Conservation (phyloP, 2,329 filamentous ascomycete species). For the Pezicula rhizophila region DNA sequence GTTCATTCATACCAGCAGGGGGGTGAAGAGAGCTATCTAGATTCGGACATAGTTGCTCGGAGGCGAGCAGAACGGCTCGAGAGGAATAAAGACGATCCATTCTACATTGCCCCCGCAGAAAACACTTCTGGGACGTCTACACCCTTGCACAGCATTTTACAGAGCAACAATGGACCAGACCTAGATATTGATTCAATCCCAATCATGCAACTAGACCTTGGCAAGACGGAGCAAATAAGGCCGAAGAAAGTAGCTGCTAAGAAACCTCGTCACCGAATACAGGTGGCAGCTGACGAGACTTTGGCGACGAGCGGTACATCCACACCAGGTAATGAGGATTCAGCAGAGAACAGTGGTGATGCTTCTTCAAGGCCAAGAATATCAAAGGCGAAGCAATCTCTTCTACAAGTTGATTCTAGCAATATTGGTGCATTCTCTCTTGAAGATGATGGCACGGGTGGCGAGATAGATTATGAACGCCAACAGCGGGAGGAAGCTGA, state of each 20-base stretch:
- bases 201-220: constrained; percentile 85
- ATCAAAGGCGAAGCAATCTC: constrained; percentile 50
- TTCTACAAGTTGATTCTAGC: constrained; percentile 84
- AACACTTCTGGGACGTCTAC: constrained; percentile 59
- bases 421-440: constrained; percentile 69
- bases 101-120: constrained; percentile 67
- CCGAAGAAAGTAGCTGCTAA: constrained; percentile 29
- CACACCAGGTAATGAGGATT: constrained; percentile 46
- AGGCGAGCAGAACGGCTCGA: constrained; percentile 73
- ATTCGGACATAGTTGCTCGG: constrained; percentile 67
- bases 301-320: constrained; percentile 48
- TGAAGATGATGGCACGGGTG: constrained; percentile 39
- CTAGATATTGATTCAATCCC: constrained; percentile 93
- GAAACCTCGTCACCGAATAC: constrained; percentile 52
- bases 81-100: constrained; percentile 86
- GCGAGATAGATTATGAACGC: constrained; percentile 52
- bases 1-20: constrained; percentile 52
- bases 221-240: constrained; percentile 35
- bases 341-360: constrained; percentile 43
- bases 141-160: constrained; percentile 71
- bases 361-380: constrained; percentile 41
- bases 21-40: constrained; percentile 59
- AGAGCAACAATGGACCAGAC: constrained; percentile 66
- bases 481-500: constrained; percentile 75
- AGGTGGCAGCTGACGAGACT: constrained; percentile 70